phyloP scores from a whole-genome alignment of 345 rosid species.

The Bretschneidera sinensis region DNA sequence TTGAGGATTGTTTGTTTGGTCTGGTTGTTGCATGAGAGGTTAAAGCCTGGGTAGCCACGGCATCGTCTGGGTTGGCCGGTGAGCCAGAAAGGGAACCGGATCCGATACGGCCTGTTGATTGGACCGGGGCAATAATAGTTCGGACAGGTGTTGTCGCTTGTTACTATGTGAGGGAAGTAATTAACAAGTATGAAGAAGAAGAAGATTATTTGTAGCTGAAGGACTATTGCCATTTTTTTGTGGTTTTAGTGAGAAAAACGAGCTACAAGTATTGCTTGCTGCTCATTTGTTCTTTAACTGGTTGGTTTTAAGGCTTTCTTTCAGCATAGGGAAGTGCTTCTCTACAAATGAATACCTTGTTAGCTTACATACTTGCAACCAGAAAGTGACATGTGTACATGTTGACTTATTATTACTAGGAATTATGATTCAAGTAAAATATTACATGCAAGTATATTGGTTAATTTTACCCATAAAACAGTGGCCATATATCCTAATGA shows the following conservation, averaged over 20 bases:
- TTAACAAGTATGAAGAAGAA: neutral
- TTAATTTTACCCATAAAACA: too few relatives aligned
- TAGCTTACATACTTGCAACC: too few relatives aligned
- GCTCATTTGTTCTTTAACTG: too few relatives aligned
- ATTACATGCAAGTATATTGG: too few relatives aligned
- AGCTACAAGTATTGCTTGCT: too few relatives aligned
- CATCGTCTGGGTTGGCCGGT: neutral
- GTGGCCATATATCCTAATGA: too few relatives aligned
- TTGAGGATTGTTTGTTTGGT: slow-evolving; percentile 16
- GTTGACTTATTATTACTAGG: too few relatives aligned
- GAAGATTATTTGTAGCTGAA: neutral
- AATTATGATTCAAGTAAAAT: too few relatives aligned
- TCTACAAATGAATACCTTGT: too few relatives aligned
- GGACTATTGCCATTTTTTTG: neutral
- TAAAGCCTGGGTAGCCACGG: slow-evolving; percentile 40
- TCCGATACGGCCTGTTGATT: neutral
- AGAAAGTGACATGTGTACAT: too few relatives aligned
- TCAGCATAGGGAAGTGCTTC: too few relatives aligned
- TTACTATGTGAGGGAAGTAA: neutral
- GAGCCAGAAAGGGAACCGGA: slow-evolving; percentile 44
- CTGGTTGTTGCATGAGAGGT: slow-evolving; percentile 31
- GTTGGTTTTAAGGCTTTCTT: too few relatives aligned
- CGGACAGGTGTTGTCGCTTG: slow-evolving; percentile 15
- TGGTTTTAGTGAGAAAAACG: neutral
- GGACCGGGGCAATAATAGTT: neutral